Conservation (phyloP, 345 rosid species). For the Eucalyptus globulus region DNA sequence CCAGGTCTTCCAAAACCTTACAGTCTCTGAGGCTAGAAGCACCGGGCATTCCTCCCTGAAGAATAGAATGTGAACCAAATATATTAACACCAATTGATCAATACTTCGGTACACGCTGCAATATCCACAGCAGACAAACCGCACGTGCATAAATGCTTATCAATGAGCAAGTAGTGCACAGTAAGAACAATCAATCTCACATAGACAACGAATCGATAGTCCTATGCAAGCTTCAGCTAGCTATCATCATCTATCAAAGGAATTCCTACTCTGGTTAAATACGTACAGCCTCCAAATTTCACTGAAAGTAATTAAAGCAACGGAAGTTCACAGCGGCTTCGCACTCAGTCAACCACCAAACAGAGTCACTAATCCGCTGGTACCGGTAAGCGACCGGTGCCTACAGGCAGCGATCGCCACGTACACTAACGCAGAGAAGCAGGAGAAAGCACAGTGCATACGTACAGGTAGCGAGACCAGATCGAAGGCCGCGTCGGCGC, state of each 20-base stretch:
- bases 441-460: not conserved
- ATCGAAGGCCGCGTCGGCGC: slow-evolving; percentile 41
- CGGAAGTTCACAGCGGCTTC: not conserved
- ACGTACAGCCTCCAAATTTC: not conserved
- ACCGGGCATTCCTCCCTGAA: slow-evolving; percentile 90
- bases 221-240: not conserved
- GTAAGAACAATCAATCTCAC: not conserved
- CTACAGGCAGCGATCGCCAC: not conserved
- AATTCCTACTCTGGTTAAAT: not conserved
- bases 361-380: not conserved
- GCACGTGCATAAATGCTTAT: not conserved
- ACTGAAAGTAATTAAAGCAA: not conserved
- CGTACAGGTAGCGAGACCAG: slow-evolving; percentile 42
- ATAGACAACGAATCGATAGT: not conserved
- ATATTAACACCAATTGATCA: not conserved
- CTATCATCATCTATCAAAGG: not conserved
- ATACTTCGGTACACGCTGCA: not conserved
- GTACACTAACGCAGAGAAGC: not conserved
- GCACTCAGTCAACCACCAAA: not conserved
- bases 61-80: not conserved
- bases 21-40: slow-evolving; percentile 66
- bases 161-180: not conserved
- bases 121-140: not conserved
- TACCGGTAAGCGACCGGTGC: not conserved
- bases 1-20: slow-evolving; percentile 46